Evolutionary conservation across 2,329 filamentous ascomycete genomes (phyloP).

Genomic region (Aspergillus alliaceus): DNA sequence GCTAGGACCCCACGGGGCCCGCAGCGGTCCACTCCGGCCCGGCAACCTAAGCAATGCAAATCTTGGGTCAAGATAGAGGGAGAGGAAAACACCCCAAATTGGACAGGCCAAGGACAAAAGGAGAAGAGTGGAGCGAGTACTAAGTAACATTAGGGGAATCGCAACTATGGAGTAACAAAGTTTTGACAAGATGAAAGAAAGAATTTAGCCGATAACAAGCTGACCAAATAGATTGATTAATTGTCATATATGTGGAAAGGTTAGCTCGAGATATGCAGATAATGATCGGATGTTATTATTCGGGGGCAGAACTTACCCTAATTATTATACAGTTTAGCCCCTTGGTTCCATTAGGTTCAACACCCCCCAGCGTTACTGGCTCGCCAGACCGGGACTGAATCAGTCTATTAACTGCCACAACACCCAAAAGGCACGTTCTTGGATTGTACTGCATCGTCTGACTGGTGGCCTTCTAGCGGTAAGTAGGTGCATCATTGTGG

Average conservation of each 20-base stretch:
- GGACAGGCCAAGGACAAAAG: neutral
- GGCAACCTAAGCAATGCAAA: constrained; percentile 27
- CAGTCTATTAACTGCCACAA: neutral
- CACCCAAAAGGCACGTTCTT: neutral
- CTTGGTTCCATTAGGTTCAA: neutral
- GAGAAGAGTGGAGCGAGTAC: neutral
- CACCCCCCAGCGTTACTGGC: neutral
- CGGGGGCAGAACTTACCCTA: constrained; percentile 7
- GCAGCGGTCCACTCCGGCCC: constrained; percentile 27
- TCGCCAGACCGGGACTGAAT: constrained; percentile 1
- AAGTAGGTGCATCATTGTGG: neutral
- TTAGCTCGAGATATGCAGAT: constrained; percentile 9
- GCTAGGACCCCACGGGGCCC: constrained; percentile 25
- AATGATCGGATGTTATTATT: constrained; percentile 13
- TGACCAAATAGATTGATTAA: neutral
- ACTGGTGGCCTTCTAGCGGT: neutral
- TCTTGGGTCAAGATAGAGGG: constrained; percentile 14
- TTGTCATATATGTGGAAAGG: neutral
- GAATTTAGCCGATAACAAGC: neutral
- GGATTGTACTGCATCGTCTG: neutral
- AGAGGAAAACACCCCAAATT: neutral
- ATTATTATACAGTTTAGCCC: constrained; percentile 6
- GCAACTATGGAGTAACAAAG: neutral
- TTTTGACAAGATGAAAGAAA: neutral
- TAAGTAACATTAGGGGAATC: neutral